Conservation (phyloP, 2,329 filamentous ascomycete genomes). For the Rhinocladiella mackenziei region DNA sequence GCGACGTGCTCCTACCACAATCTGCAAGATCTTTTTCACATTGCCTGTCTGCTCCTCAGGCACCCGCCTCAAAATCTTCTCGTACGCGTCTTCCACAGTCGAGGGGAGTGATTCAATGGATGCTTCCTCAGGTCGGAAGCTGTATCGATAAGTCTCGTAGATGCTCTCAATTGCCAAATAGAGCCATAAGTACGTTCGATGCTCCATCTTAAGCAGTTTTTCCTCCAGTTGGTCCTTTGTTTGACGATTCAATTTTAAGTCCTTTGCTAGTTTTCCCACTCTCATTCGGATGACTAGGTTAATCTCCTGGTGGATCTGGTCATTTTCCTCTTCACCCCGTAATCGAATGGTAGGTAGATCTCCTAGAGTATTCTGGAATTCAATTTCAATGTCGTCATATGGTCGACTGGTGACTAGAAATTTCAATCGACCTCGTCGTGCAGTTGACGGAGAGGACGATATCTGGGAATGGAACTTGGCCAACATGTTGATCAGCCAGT, state of each 20-base stretch:
- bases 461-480: conserved; percentile 5
- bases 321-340: conserved; percentile 26
- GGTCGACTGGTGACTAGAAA: conserved; percentile 34
- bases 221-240: conserved; percentile 11
- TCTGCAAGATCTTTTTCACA: conserved; percentile 27
- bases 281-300: conserved; percentile 23
- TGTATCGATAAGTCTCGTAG: conserved; percentile 10
- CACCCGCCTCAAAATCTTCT: conserved; percentile 28
- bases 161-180: conserved; percentile 29
- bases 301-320: conserved; percentile 27
- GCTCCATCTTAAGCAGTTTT: conserved; percentile 25
- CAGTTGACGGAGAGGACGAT: background rate
- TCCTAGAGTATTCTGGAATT: conserved; percentile 17
- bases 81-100: conserved; percentile 32
- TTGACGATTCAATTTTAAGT: conserved; percentile 1
- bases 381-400: conserved; percentile 29
- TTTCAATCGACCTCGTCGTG: conserved; percentile 22
- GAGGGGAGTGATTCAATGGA: conserved; percentile 23
- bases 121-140: conserved; percentile 14
- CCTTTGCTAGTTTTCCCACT: conserved; percentile 17
- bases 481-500: conserved; percentile 12
- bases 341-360: conserved; percentile 21
- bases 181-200: conserved; percentile 35
- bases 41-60: background rate
- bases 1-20: conserved; percentile 30